These are phyloP conservation scores for Coemansia brasiliensis DNA, from an alignment of 192 early-diverging fungal genomes.

Conservation along the genomic window DNA sequence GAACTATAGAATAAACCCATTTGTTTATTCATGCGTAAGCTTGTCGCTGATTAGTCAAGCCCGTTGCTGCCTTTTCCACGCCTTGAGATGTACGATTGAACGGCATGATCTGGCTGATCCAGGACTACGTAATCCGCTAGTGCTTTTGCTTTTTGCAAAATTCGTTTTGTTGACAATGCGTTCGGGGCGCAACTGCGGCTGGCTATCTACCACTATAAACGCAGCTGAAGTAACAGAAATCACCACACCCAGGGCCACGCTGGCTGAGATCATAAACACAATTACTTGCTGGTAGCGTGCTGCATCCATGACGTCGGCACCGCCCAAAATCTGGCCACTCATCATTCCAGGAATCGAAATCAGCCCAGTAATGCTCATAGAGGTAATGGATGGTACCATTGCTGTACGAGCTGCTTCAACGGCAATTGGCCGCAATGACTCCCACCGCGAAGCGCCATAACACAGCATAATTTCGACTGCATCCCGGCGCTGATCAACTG, in stretches of 20 bases:
- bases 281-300: conserved; percentile 82
- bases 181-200: conserved; percentile 37
- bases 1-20: no score
- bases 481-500: conserved; percentile 55
- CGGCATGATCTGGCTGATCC: conserved; percentile 10
- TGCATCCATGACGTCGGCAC: conserved; percentile 74
- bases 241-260: conserved; percentile 64
- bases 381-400: conserved; percentile 78
- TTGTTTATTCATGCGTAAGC: no score
- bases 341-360: conserved; percentile 90
- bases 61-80: conserved; percentile 11
- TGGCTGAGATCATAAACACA: conserved; percentile 83
- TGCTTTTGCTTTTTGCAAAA: background rate
- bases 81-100: conserved; percentile 30
- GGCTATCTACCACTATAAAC: conserved; percentile 36
- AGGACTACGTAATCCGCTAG: background rate
- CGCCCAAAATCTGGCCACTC: conserved; percentile 86
- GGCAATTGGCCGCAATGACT: conserved; percentile 72
- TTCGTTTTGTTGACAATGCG: conserved; percentile 11
- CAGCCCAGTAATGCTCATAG: conserved; percentile 77
- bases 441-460: conserved; percentile 83
- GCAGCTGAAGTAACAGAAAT: conserved; percentile 23
- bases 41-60: no score
- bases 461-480: conserved; percentile 63
- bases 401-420: conserved; percentile 73